phyloP scores from a whole-genome alignment of 768 basidiomycete species.

The Pleurotus platypus region DNA sequence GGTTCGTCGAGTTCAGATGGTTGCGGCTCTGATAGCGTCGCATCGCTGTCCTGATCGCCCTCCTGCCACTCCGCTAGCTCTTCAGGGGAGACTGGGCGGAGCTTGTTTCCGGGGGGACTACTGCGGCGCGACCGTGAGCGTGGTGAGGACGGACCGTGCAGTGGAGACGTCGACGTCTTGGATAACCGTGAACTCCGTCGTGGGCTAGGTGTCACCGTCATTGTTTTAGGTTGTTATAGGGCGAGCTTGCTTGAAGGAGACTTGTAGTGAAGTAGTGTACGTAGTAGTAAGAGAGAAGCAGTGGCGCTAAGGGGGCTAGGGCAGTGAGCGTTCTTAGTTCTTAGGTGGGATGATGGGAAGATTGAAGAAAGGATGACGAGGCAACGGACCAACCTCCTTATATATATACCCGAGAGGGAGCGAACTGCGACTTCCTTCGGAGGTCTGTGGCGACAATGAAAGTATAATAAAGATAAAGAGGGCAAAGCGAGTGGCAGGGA shows the following conservation, averaged over 20 bases:
- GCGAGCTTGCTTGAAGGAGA: too few relatives aligned
- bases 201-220: not conserved
- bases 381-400: not conserved
- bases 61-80: constrained; percentile 33
- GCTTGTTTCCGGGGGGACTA: constrained; percentile 15
- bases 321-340: not conserved
- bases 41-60: constrained; percentile 20
- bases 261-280: not conserved
- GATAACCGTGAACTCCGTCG: not conserved
- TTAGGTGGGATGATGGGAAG: too few relatives aligned
- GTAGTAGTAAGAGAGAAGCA: not conserved
- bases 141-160: not conserved
- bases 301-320: not conserved
- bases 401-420: not conserved
- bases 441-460: not conserved
- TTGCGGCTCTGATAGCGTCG: constrained; percentile 22
- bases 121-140: not conserved
- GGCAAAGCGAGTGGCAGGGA: not conserved
- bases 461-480: not conserved
- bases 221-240: not conserved
- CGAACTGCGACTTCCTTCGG: not conserved
- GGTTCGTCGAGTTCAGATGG: constrained; percentile 47
- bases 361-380: not conserved
- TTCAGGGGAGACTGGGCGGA: constrained; percentile 29
- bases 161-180: not conserved